phyloP scores from a whole-genome alignment of 1,284 basidiomycete species.

The Wallemia hederae region DNA sequence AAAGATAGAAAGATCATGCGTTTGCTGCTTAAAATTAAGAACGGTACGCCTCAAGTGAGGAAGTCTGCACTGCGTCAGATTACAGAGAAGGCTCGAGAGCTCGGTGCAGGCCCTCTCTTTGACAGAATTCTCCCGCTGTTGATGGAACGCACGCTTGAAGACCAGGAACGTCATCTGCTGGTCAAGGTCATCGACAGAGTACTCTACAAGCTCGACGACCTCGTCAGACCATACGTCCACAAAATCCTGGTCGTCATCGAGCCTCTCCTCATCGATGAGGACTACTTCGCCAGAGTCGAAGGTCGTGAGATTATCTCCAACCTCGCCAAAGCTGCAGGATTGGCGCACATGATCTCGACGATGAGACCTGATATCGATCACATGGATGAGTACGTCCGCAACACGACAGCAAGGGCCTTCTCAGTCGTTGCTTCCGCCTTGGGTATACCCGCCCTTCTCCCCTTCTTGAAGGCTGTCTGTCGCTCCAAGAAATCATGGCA shows the following conservation, averaged over 20 bases:
- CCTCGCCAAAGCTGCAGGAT: conserved; percentile 88
- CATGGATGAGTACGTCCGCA: conserved; percentile 95
- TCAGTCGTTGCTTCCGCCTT: conserved; percentile 95
- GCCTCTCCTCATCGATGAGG: conserved; percentile 92
- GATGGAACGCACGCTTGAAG: conserved; percentile 96
- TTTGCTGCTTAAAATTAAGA: conserved; percentile 97
- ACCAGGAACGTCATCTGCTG: conserved; percentile 90
- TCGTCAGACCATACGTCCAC: conserved; percentile 95
- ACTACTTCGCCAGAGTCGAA: conserved; percentile 97
- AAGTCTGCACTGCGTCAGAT: conserved; percentile 95
- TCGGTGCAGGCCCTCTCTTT: conserved; percentile 93
- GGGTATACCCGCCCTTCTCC: conserved; percentile 84
- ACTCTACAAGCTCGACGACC: conserved; percentile 93
- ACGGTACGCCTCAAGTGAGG: conserved; percentile 89
- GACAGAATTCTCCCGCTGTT: conserved; percentile 95
- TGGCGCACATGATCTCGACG: conserved; percentile 99
- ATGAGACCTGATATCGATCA: conserved; percentile 99
- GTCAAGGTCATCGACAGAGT: conserved; percentile 99
- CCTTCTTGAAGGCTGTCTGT: conserved; percentile 94
- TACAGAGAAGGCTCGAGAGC: conserved; percentile 97
- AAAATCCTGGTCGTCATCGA: conserved; percentile 99
- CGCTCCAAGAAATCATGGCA: conserved; percentile 99
- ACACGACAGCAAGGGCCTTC: conserved; percentile 95
- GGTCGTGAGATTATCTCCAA: conserved; percentile 99
- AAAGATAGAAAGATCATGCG: conserved; percentile 99